Evolutionary conservation across 495 filamentous ascomycete genomes (phyloP).

Genomic region (Penicillium canescens): DNA sequence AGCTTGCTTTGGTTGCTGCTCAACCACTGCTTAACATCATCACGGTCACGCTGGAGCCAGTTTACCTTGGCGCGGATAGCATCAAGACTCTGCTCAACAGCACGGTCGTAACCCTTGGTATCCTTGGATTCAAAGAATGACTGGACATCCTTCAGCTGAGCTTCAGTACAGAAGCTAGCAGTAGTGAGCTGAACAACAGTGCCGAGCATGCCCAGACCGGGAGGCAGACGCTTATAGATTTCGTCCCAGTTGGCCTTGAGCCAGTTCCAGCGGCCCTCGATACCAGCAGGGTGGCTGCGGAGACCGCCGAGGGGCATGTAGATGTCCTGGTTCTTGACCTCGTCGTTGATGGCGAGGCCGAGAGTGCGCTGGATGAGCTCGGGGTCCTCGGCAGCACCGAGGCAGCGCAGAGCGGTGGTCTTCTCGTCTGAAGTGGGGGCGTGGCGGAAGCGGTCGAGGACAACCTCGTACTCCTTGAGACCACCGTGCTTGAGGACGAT

Average conservation of each 20-base stretch:
- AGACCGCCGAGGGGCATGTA: slow-evolving; percentile 84
- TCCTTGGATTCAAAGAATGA: slow-evolving; percentile 78
- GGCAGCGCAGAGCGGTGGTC: slow-evolving; percentile 86
- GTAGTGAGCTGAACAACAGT: slow-evolving; percentile 82
- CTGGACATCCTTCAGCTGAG: slow-evolving; percentile 73
- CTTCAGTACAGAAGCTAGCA: slow-evolving; percentile 72
- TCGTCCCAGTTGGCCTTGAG: slow-evolving; percentile 84
- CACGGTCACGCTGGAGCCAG: slow-evolving; percentile 62
- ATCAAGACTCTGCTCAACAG: slow-evolving; percentile 62
- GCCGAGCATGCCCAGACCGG: slow-evolving; percentile 81
- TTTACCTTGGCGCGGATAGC: slow-evolving; percentile 58
- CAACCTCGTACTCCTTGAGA: slow-evolving; percentile 64
- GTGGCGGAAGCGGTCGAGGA: slow-evolving; percentile 80
- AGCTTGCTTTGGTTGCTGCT: slow-evolving; percentile 52
- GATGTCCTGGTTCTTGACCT: slow-evolving; percentile 95
- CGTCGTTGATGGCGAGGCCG: slow-evolving; percentile 68
- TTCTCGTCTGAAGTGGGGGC: slow-evolving; percentile 91
- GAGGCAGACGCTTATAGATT: slow-evolving; percentile 73
- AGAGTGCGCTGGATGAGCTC: slow-evolving; percentile 82
- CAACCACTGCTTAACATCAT: slow-evolving; percentile 63
- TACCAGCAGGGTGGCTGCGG: slow-evolving; percentile 73
- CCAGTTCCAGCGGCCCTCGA: slow-evolving; percentile 80
- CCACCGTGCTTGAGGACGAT: slow-evolving; percentile 63
- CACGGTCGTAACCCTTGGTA: slow-evolving; percentile 69
- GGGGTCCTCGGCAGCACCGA: slow-evolving; percentile 76